phyloP scores from a whole-genome alignment of 2,329 filamentous ascomycete species.

The Fusarium mangiferae region DNA sequence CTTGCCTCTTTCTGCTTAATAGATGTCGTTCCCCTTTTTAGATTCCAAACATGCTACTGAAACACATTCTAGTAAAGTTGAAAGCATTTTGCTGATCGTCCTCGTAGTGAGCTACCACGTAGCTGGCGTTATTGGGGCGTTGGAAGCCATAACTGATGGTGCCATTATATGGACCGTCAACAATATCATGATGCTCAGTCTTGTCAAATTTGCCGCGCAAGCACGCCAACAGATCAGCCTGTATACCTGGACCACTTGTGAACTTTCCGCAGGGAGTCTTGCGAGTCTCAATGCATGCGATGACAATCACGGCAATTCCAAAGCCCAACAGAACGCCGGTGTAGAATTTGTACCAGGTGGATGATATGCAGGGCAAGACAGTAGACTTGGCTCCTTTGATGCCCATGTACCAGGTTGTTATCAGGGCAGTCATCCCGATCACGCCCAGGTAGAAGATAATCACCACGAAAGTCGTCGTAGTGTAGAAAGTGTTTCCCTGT shows the following conservation, averaged over 20 bases:
- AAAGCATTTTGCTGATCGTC: background rate
- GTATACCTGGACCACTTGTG: background rate
- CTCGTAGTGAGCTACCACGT: background rate
- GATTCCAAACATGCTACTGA: background rate
- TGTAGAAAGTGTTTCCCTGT: background rate
- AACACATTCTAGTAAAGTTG: slow-evolving; percentile 11
- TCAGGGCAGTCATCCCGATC: background rate
- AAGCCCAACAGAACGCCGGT: background rate
- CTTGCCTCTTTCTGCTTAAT: background rate
- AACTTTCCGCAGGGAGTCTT: slow-evolving; percentile 22
- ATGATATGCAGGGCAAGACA: slow-evolving; percentile 6
- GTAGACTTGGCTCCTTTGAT: background rate
- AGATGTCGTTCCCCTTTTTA: background rate
- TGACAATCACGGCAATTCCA: background rate
- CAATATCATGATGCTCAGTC: background rate
- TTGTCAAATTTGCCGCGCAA: background rate
- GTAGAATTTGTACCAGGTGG: slow-evolving; percentile 7
- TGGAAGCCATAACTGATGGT: background rate
- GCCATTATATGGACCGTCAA: slow-evolving; percentile 5
- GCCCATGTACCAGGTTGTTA: background rate
- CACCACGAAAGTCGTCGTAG: background rate
- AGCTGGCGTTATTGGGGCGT: slow-evolving; percentile 1
- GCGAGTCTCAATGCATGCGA: slow-evolving; percentile 12
- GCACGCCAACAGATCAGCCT: slow-evolving; percentile 1
- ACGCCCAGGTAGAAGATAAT: background rate